These are phyloP conservation scores for Pleurotus eryngii DNA, from an alignment of 768 basidiomycete genomes.

Conservation along the genomic window DNA sequence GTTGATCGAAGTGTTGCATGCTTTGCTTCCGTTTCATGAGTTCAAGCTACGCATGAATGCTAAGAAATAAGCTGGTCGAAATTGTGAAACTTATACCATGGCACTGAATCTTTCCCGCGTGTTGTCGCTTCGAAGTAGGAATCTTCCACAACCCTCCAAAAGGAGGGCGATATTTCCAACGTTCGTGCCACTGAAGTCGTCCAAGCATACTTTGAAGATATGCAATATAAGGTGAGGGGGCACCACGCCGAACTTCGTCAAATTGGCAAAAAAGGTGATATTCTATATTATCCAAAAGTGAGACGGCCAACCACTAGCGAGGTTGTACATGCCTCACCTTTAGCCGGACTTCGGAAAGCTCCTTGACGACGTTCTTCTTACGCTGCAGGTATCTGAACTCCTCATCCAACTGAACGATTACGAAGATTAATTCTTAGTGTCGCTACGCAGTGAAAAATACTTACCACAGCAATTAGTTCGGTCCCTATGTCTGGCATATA, in stretches of 20 bases:
- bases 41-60: slow-evolving; percentile 58
- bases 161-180: slow-evolving; percentile 91
- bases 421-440: slow-evolving; percentile 1
- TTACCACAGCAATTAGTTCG: slow-evolving; percentile 77
- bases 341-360: slow-evolving; percentile 78
- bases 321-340: slow-evolving; percentile 50
- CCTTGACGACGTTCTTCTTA: slow-evolving; percentile 90
- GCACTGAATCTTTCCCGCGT: slow-evolving; percentile 83
- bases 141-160: slow-evolving; percentile 92
- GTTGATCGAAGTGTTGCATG: slow-evolving; percentile 88
- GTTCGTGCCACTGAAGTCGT: slow-evolving; percentile 91
- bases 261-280: slow-evolving; percentile 78
- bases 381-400: slow-evolving; percentile 94
- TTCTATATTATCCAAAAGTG: slow-evolving; percentile 53
- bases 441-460: slow-evolving; percentile 23
- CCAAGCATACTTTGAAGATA: slow-evolving; percentile 94
- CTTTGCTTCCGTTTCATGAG: slow-evolving; percentile 93
- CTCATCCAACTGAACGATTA: slow-evolving; percentile 74
- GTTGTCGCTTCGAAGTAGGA: slow-evolving; percentile 81
- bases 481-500: slow-evolving; percentile 94
- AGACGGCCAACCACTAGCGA: background rate
- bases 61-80: background rate
- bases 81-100: slow-evolving; percentile 57
- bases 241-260: slow-evolving; percentile 95
- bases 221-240: slow-evolving; percentile 91